Percentiles rank a stretch among this genome's conserved stretches.
Conservation (phyloP, 225 moss, liverwort and hornwort genomes). For the Pseudisothecium myosuroides region DNA sequence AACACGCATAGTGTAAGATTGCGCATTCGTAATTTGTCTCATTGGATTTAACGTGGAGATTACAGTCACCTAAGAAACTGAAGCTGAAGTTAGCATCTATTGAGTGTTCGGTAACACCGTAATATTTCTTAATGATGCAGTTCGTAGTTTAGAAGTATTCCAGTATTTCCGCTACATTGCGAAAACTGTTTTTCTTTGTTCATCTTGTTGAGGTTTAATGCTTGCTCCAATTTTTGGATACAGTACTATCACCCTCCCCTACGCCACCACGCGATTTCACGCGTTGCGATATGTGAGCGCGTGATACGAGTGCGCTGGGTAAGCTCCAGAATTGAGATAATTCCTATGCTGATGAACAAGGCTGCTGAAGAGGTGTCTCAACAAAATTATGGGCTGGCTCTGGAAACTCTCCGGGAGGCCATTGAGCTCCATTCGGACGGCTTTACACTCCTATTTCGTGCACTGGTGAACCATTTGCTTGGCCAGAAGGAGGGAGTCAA, state of each 20-base stretch:
- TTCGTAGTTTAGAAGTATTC: not conserved
- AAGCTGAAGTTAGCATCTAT: not conserved
- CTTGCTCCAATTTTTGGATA: not conserved
- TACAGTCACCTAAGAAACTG: not conserved
- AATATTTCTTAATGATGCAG: not conserved
- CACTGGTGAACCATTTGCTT: not conserved
- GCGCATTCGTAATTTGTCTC: not conserved
- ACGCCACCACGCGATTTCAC: too few species aligned
- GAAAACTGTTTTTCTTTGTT: not conserved
- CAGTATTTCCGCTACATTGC: too few species aligned
- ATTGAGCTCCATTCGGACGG: not conserved
- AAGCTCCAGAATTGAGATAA: fast-evolving
- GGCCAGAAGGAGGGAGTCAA: not conserved
- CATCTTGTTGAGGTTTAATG: not conserved
- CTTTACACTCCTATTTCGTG: fast-evolving
- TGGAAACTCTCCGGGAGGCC: not conserved
- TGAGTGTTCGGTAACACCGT: not conserved
- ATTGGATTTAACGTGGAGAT: not conserved
- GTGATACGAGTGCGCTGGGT: not conserved
- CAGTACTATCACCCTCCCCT: not conserved
- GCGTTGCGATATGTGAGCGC: not conserved
- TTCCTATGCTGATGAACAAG: not conserved
- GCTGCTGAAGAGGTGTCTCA: fast-evolving
- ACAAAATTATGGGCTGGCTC: not conserved
- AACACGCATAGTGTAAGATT: not conserved